Base-by-base conservation (phyloP, 2,329 filamentous ascomycete species). In the Aspergillus sp. region DNA sequence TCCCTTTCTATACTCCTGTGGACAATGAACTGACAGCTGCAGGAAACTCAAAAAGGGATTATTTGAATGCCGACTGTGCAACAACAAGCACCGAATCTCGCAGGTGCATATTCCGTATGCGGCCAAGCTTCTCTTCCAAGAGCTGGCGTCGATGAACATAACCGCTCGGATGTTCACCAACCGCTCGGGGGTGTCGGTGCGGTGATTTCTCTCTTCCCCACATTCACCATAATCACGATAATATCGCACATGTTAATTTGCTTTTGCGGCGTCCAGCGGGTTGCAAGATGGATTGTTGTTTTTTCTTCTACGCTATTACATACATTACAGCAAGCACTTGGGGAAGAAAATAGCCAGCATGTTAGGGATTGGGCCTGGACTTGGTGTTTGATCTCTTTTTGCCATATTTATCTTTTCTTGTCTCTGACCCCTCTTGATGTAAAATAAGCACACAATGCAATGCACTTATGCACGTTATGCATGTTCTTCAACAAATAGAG, bases 71-170 rank as follows among this genome's bases (percentile, higher is more conserved):
- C 83, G 93, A 48, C 89, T 93, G 30, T 98, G 93, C 81, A 93
- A 94, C 77, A 98, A 98, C 79, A 97, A 97, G 81, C 96, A 91
- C 54, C 90, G 88, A 75, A 97, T 98, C 68, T 93, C 91, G 4
- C 93, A 98, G 71, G 86, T 98, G 48, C 89, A 97, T 68, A 95
- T 98, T 56, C 93, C 93, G 0, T 98, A 98, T 66, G 93, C 93
- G 2, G 93, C 93, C 52, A 98, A 98, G 76, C 79, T 98, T 44
- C 82, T 98, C 44, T 98, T 98, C 84, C 93, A 98, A 75, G 93
- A 98, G 75, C 76, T 98, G 58, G 88, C 90, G 65, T 85, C 90
- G 44, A 98, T 98, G 93, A 97, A 97, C 70, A 97, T 98, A 69
- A 91, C 93, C 9, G 86, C 91, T 27, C 85, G 93, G 67, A 91